Percentiles rank a stretch among this genome's conserved stretches.
Conservation (phyloP, 257 asterid species). For the Petunia secreta region DNA sequence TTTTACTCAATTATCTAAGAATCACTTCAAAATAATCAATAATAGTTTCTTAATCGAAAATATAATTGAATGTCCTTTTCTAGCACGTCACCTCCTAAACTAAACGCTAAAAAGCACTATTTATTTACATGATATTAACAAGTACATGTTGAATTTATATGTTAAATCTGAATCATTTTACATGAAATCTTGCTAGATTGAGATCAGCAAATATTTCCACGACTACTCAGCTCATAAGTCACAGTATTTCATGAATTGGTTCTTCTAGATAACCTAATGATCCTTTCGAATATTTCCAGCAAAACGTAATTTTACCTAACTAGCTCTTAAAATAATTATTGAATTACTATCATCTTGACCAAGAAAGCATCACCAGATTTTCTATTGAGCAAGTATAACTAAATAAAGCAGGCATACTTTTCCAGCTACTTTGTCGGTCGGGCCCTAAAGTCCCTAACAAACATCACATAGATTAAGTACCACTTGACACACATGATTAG, state of each 20-base stretch:
- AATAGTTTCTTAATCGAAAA: background rate
- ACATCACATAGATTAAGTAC: conserved; percentile 3
- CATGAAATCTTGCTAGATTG: background rate
- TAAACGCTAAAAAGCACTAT: background rate
- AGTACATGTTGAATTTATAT: background rate
- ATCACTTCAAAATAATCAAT: no score
- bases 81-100: background rate
- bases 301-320: background rate
- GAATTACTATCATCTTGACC: background rate
- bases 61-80: background rate
- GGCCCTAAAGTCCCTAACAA: background rate
- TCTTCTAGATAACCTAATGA: conserved; percentile 19
- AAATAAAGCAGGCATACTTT: background rate
- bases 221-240: conserved; percentile 6
- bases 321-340: background rate
- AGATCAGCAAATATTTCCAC: conserved; percentile 12
- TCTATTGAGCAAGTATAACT: background rate
- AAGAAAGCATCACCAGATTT: background rate
- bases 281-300: background rate
- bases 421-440: background rate
- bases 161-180: background rate
- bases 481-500: conserved; percentile 23
- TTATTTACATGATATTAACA: background rate
- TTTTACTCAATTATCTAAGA: background rate
- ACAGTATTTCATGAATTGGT: background rate